Base-by-base conservation (phyloP, 257 asterid species). In the Solanum medicagineum region DNA sequence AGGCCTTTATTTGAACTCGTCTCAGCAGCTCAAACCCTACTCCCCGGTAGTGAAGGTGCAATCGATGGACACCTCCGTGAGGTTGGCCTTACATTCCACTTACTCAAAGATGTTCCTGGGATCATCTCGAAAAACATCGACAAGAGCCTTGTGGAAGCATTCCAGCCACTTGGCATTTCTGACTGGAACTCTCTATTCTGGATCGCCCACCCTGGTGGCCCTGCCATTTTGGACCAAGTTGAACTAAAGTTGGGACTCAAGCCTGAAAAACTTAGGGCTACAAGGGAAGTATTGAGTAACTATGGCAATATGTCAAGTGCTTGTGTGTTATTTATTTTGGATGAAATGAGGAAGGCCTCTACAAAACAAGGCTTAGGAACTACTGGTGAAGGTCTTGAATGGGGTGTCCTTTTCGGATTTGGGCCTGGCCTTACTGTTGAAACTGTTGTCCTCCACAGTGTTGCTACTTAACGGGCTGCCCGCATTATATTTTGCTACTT, bases 341-440 rank as follows among this genome's bases (percentile, higher is more conserved):
- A 94, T 71, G 98, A 93, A 74, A 93, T 93, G 95, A 91, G 97
- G 84, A 93, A 94, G 87, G 9, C 88, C 12, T 94, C 97, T 1
- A 83, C 90, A 1, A 89, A 92, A 69, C 92, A 92, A 49, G 95
- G 96, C 84, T 20, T 81, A 49, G 80, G 85, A 85, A 74, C 97
- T 69, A 93, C 94, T 6, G 97, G 97, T 0, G 97, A 92, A 84
- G 96, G 97, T 88, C 84, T 91, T 14, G 94, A 93, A 1, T 92
- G 96, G 95, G 97, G 96, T 10, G 96, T 92, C 17, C 89, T 92
- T 49, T 91, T 92, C 16, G 96, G 96, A 68, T 93, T 93, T 84
- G 97, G 97, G 84, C 95, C 96, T 57, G 97, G 97, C 17, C 92
- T 94, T 42, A 94, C 95, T 2, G 95, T 94, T 44, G 97, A 94